Conservation (phyloP, 495 filamentous ascomycete genomes). For the Bacidia gigantensis region DNA sequence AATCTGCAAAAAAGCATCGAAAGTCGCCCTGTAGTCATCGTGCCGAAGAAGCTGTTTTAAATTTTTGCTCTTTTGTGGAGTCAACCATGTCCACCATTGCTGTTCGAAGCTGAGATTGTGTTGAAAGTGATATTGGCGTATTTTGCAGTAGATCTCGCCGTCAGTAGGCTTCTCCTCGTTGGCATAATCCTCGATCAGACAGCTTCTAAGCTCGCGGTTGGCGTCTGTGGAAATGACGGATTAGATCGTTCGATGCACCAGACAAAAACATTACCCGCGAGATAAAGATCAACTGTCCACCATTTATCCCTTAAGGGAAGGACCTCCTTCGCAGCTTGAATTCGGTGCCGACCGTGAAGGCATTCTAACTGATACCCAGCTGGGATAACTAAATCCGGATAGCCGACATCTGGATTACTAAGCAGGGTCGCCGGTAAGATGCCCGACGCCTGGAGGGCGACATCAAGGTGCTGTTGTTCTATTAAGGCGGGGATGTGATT, state of each 20-base stretch:
- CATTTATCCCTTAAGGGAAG: neutral
- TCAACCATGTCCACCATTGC: neutral
- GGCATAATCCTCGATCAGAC: slow-evolving; percentile 24
- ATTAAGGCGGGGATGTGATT: neutral
- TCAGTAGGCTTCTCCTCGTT: slow-evolving; percentile 25
- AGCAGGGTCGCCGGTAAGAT: neutral
- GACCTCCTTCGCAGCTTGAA: neutral
- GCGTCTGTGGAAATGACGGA: neutral
- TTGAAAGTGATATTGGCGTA: slow-evolving; percentile 23
- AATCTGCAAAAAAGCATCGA: neutral
- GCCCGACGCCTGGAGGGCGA: neutral
- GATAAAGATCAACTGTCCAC: neutral
- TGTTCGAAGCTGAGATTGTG: slow-evolving; percentile 1
- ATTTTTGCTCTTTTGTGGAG: neutral
- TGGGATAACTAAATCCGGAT: neutral
- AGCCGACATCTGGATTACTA: neutral
- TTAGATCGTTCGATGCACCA: neutral
- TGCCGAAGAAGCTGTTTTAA: neutral
- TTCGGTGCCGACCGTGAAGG: neutral
- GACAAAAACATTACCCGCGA: neutral
- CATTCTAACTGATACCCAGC: neutral
- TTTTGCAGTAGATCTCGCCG: slow-evolving; percentile 29
- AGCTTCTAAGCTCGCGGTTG: neutral
- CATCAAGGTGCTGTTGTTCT: neutral
- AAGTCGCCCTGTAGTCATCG: neutral